Evolutionary conservation across 2,329 filamentous ascomycete species (phyloP).

Genomic region (Incumbomyces lentus): DNA sequence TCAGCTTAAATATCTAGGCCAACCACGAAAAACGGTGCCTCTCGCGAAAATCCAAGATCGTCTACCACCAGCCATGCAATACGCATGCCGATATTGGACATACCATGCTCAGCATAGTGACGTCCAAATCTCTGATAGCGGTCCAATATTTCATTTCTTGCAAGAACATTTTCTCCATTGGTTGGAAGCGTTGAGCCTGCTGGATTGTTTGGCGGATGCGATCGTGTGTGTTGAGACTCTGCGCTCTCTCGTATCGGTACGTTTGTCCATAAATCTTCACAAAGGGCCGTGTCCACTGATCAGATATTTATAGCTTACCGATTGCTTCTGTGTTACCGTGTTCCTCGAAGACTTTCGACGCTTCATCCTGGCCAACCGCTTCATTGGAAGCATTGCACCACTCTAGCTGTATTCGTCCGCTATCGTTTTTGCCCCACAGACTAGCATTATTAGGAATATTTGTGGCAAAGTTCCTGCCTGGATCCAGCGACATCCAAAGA

Average conservation of each 20-base stretch:
- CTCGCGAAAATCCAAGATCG: conserved; percentile 9
- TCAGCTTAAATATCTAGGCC: conserved; percentile 9
- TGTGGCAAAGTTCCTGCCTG: conserved; percentile 13
- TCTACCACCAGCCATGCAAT: conserved; percentile 19
- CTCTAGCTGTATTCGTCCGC: conserved; percentile 29
- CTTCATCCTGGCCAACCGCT: conserved; percentile 24
- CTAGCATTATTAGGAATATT: conserved; percentile 22
- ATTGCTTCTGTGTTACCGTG: conserved; percentile 7
- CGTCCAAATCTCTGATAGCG: conserved; percentile 1
- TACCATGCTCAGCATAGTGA: conserved; percentile 19
- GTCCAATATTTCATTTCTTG: conserved; percentile 13
- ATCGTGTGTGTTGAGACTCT: conserved; percentile 15
- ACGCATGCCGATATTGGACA: conserved; percentile 24
- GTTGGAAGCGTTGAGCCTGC: conserved; percentile 22
- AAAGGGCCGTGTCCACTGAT: neutral
- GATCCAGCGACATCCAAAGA: conserved; percentile 7
- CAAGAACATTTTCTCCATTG: conserved; percentile 21
- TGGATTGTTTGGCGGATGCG: conserved; percentile 18
- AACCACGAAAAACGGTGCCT: conserved; percentile 5
- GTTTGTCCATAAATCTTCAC: neutral
- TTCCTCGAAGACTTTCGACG: conserved; percentile 25
- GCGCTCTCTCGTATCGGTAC: conserved; percentile 11
- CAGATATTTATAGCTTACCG: conserved; percentile 7
- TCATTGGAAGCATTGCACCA: conserved; percentile 24
- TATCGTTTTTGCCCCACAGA: conserved; percentile 24